These are phyloP conservation scores for Ligustrum vulgare DNA, from an alignment of 257 asterid genomes.

Conservation along the genomic window DNA sequence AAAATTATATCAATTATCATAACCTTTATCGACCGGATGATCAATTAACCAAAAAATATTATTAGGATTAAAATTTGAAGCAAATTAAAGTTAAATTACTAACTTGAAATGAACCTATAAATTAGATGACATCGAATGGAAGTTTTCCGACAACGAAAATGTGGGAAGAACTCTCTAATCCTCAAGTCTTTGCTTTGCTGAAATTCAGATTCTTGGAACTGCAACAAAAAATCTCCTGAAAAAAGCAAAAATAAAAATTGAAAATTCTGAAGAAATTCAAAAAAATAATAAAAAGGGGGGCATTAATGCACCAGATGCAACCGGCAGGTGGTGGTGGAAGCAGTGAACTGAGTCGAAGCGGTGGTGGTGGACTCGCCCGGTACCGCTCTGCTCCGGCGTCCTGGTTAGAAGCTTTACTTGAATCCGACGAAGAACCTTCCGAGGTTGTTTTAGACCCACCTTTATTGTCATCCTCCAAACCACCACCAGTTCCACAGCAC, in stretches of 20 bases:
- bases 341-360: constrained; percentile 44
- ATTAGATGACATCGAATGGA: background rate
- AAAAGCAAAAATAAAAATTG: background rate
- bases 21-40: background rate
- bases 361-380: constrained; percentile 63
- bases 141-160: background rate
- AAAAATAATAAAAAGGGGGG: background rate
- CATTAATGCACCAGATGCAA: constrained; percentile 59
- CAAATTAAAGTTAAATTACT: background rate
- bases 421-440: constrained; percentile 58
- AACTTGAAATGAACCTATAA: background rate
- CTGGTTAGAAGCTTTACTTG: constrained; percentile 91
- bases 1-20: background rate
- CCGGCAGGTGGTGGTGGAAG: constrained; percentile 54
- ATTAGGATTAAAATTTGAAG: background rate
- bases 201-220: background rate
- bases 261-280: background rate
- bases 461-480: constrained; percentile 26
- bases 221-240: constrained; percentile 50
- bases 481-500: constrained; percentile 22
- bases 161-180: background rate
- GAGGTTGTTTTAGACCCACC: constrained; percentile 57
- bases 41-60: background rate
- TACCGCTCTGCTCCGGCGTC: constrained; percentile 88
- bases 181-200: background rate